Percentiles rank a stretch among this genome's conserved stretches.
Conservation (phyloP, 2,329 filamentous ascomycete genomes). For the Ophiocordyceps camponoti-leonardi region DNA sequence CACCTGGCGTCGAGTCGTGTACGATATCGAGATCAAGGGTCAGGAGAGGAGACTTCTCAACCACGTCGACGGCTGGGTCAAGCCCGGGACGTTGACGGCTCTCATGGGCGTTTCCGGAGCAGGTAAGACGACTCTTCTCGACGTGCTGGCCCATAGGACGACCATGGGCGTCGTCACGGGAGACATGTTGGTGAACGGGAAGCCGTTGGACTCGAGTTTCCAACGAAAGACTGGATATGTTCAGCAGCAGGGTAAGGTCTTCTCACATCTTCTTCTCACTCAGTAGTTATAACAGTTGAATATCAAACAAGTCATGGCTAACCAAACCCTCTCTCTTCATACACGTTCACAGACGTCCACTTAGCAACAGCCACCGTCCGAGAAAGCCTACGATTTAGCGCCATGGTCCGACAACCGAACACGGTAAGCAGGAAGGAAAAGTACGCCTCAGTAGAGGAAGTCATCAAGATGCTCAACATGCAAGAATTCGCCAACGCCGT, state of each 20-base stretch:
- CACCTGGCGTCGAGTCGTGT: conserved; percentile 64
- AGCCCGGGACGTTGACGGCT: conserved; percentile 72
- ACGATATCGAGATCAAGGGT: conserved; percentile 53
- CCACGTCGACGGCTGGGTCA: conserved; percentile 74
- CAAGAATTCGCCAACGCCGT: conserved; percentile 48
- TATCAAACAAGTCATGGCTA: too few species aligned
- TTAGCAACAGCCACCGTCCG: conserved; percentile 36
- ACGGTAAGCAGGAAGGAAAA: conserved; percentile 38
- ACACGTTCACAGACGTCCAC: too few species aligned
- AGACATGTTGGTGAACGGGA: conserved; percentile 48
- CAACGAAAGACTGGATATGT: conserved; percentile 51
- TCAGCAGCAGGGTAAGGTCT: conserved; percentile 38
- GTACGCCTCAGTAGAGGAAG: conserved; percentile 42
- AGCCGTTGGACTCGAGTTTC: conserved; percentile 35
- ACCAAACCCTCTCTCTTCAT: too few species aligned
- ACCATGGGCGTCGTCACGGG: conserved; percentile 47
- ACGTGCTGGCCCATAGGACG: conserved; percentile 28
- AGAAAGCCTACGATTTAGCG: conserved; percentile 36
- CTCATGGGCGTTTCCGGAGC: conserved; percentile 46
- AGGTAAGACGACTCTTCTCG: conserved; percentile 25
- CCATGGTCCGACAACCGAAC: conserved; percentile 38
- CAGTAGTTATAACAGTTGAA: too few species aligned
- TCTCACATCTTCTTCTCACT: too few species aligned
- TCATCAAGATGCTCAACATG: conserved; percentile 51
- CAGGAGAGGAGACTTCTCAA: conserved; percentile 57